Base-by-base conservation (phyloP, 768 basidiomycete species). In the Daedaleopsis sinensis region DNA sequence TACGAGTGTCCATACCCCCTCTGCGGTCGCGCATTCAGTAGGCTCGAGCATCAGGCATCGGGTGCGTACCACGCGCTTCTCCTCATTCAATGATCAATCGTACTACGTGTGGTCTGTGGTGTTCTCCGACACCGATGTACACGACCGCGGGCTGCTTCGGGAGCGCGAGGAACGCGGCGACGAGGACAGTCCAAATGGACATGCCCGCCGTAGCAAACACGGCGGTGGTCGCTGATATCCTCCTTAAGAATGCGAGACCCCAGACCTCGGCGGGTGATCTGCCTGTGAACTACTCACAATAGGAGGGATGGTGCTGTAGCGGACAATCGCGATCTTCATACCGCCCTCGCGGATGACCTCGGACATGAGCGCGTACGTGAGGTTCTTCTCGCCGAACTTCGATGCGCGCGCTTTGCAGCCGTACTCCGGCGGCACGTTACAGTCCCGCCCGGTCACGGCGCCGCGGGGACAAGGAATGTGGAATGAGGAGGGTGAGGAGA, bases 31-130 rank as follows among this genome's bases (percentile, higher is more conserved):
- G 94, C 96, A 0, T 99, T 99, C 76, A 95, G 92, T 70, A 82
- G 96, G 58, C 85, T 98, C 23, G 96, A 99, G 74, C 96, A 99
- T 74, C 94, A 96, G 86, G 94, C 91, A 68, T n/a, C n/a, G n/a
- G n/a, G n/a, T n/a, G n/a, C n/a, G n/a, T n/a, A n/a, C n/a, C n/a
- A n/a, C n/a, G n/a, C n/a, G n/a, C n/a, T n/a, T n/a, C n/a, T n/a
- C n/a, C n/a, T n/a, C n/a, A n/a, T n/a, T n/a, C n/a, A n/a, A n/a
- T n/a, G n/a, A n/a, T n/a, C n/a, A n/a, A n/a, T n/a, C n/a, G n/a
- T n/a, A n/a, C n/a, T n/a, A n/a, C n/a, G n/a, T n/a, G n/a, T n/a
- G n/a, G n/a, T n/a, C n/a, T n/a, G n/a, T n/a, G n/a, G 75, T 65
- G 88, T 82, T 36, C 71, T 23, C 90, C 78, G 27, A 89, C 90